These are phyloP conservation scores for Phytophthora kernoviae DNA, from an alignment of 352 stramenopile species.

Conservation along the genomic window DNA sequence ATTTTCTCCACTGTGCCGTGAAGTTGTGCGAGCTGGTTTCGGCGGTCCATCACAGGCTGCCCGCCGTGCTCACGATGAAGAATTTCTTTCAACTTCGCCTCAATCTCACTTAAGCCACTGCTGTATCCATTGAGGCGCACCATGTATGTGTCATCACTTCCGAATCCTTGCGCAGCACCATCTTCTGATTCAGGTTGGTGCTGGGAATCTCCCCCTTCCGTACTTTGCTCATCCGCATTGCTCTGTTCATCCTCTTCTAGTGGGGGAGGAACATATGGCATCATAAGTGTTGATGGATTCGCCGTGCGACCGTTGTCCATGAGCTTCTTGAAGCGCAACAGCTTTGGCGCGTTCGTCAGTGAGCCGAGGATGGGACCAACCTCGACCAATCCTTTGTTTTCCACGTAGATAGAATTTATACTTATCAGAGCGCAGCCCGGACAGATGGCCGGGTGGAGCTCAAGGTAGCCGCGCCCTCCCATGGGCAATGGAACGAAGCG, in stretches of 20 bases:
- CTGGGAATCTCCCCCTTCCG: constrained; percentile 12
- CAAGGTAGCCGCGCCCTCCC: constrained; percentile 74
- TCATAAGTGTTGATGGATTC: constrained; percentile 71
- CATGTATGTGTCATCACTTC: constrained; percentile 45
- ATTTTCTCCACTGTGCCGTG: constrained; percentile 80
- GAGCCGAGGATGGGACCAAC: constrained; percentile 73
- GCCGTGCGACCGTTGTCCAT: constrained; percentile 74
- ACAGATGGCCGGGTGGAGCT: constrained; percentile 81
- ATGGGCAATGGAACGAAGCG: constrained; percentile 72
- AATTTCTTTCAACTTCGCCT: constrained; percentile 57
- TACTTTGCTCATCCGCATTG: constrained; percentile 24
- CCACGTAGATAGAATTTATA: constrained; percentile 79
- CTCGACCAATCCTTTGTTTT: constrained; percentile 73
- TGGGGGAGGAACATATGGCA: constrained; percentile 70
- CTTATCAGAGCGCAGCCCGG: constrained; percentile 78
- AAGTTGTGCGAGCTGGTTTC: constrained; percentile 75
- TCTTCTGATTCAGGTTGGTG: constrained; percentile 29
- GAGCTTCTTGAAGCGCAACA: constrained; percentile 88
- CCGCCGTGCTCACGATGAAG: constrained; percentile 52
- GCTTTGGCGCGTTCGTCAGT: constrained; percentile 54
- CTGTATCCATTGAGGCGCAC: constrained; percentile 49
- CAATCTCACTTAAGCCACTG: constrained; percentile 49
- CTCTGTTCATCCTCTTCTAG: constrained; percentile 44
- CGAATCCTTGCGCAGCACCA: constrained; percentile 16
- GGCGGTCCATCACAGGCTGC: constrained; percentile 43